A percentile compares a stretch with the other conserved stretches of the same genome.
Conservation (phyloP, 2,329 filamentous ascomycete species). For the Stagonosporopsis vannaccii region DNA sequence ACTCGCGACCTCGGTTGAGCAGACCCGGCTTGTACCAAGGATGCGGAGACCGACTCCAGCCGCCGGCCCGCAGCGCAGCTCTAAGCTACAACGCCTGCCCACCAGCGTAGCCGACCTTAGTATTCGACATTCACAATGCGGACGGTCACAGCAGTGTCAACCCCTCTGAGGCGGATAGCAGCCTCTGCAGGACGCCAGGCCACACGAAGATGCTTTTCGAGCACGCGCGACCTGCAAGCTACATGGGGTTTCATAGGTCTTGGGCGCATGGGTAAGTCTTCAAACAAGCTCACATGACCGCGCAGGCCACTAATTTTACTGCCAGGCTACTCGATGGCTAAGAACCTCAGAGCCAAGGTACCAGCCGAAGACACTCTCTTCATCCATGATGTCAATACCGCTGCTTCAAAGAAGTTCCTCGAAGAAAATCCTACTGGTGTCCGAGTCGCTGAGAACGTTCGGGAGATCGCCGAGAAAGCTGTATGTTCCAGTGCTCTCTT, state of each 20-base stretch:
- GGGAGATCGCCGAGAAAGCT: conserved; percentile 71
- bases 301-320: conserved; percentile 19
- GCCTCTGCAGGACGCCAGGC: conserved; percentile 27
- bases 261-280: conserved; percentile 57
- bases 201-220: conserved; percentile 54
- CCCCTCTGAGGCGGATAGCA: conserved; percentile 36
- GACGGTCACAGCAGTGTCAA: conserved; percentile 37
- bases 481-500: conserved; percentile 57
- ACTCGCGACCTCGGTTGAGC: conserved; percentile 45
- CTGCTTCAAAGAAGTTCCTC: conserved; percentile 63
- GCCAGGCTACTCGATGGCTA: conserved; percentile 75
- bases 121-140: conserved; percentile 36
- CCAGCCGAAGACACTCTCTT: conserved; percentile 67
- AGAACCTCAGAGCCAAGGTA: conserved; percentile 72
- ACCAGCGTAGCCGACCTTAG: conserved; percentile 21
- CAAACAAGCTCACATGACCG: conserved; percentile 29
- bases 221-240: conserved; percentile 50
- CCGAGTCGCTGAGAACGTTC: conserved; percentile 63
- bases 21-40: conserved; percentile 20
- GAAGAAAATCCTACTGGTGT: conserved; percentile 63
- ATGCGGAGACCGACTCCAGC: conserved; percentile 44
- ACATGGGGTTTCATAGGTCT: conserved; percentile 61
- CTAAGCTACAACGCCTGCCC: conserved; percentile 22
- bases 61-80: conserved; percentile 27
- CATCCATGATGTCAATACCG: conserved; percentile 70